Evolutionary conservation across 148 eudicot species (phyloP).

Genomic region (Rhododendron mucronatum): DNA sequence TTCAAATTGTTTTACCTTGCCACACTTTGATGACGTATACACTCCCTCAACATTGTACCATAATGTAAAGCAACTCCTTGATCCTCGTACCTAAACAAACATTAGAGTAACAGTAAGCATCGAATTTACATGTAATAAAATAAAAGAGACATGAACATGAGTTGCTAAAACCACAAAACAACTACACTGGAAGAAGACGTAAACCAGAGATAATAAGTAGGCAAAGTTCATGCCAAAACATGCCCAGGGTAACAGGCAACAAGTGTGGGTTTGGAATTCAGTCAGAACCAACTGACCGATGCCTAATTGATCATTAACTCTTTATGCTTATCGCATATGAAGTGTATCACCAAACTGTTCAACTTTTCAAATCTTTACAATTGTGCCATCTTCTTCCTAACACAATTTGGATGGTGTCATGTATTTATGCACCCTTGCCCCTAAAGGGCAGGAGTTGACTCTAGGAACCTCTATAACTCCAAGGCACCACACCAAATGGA

Average conservation of each 20-base stretch:
- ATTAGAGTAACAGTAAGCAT: not conserved
- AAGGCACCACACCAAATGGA: not conserved
- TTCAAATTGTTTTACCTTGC: slow-evolving; percentile 54
- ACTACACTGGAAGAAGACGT: not conserved
- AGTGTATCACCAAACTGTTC: not conserved
- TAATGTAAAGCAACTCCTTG: slow-evolving; percentile 91
- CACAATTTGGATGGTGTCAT: not conserved
- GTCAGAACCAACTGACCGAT: not conserved
- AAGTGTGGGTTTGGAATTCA: not conserved
- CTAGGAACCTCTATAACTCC: not conserved
- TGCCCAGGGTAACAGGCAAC: not conserved
- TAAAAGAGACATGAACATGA: not conserved
- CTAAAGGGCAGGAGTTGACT: not conserved
- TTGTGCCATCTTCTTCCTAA: not conserved
- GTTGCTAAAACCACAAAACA: not conserved
- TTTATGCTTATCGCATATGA: not conserved
- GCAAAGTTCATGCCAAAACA: not conserved
- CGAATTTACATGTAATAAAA: not conserved
- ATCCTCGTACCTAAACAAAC: slow-evolving; percentile 59
- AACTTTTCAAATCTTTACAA: not conserved
- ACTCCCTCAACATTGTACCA: slow-evolving; percentile 96
- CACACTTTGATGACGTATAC: slow-evolving; percentile 96
- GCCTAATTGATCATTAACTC: not conserved
- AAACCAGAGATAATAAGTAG: not conserved
- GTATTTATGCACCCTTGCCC: not conserved